Conservation (phyloP, 2,329 filamentous ascomycete species). For the Fusarium foetens region DNA sequence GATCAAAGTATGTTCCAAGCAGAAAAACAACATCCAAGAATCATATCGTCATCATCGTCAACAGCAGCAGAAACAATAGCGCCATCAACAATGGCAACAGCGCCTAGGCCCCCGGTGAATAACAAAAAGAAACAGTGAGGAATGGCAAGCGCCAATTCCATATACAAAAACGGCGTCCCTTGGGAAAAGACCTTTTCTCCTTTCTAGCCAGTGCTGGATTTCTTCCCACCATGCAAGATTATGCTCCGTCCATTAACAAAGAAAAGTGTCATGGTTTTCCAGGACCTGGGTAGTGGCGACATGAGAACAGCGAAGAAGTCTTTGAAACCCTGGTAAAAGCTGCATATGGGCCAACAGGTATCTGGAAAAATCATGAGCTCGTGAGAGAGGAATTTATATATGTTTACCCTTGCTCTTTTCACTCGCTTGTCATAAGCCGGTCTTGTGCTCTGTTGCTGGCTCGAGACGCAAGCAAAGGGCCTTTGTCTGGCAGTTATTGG, state of each 20-base stretch:
- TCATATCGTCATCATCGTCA: conserved; percentile 34
- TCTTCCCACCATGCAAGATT: conserved; percentile 32
- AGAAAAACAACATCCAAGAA: conserved; percentile 38
- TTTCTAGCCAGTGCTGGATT: conserved; percentile 45
- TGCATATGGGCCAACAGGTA: conserved; percentile 37
- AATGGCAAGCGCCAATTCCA: conserved; percentile 37
- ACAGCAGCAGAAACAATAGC: conserved; percentile 24
- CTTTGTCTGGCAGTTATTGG: conserved; percentile 1
- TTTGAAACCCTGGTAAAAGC: conserved; percentile 35
- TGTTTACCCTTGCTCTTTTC: conserved; percentile 41
- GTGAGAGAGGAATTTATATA: conserved; percentile 51
- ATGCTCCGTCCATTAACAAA: conserved; percentile 40
- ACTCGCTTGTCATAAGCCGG: conserved; percentile 27
- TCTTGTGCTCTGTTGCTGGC: conserved; percentile 21
- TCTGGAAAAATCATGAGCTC: conserved; percentile 48
- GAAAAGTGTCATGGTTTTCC: conserved; percentile 9
- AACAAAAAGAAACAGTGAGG: conserved; percentile 23
- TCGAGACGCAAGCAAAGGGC: conserved; percentile 1
- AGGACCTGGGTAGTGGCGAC: conserved; percentile 14
- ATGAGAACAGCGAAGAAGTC: conserved; percentile 39
- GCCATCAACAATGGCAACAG: conserved; percentile 20
- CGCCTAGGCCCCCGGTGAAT: conserved; percentile 20
- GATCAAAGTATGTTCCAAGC: conserved; percentile 42
- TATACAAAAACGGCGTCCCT: conserved; percentile 22
- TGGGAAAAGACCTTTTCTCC: conserved; percentile 34